phyloP scores from a whole-genome alignment of 164 flowering plant genomes.

The Saururus chinensis region DNA sequence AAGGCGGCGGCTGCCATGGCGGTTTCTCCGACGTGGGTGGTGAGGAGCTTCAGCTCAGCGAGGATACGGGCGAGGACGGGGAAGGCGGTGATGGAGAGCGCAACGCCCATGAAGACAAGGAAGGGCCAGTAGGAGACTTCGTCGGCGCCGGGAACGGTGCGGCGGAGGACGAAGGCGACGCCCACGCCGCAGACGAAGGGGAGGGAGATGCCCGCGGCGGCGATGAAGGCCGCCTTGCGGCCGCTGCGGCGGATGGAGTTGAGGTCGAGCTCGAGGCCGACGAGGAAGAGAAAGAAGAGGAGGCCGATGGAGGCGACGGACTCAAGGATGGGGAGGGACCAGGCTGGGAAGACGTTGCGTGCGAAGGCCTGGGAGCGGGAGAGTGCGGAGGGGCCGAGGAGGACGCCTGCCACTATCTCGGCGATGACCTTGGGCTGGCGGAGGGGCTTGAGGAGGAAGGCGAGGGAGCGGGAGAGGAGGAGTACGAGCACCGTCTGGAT shows the following conservation, averaged over 20 bases:
- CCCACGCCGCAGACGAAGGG: slow-evolving; percentile 23
- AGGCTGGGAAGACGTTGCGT: slow-evolving; percentile 13
- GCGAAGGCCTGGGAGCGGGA: slow-evolving; percentile 17
- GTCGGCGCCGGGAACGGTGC: slow-evolving; percentile 11
- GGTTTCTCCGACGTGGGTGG: slow-evolving; percentile 20
- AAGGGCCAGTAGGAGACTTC: slow-evolving; percentile 12
- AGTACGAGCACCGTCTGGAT: slow-evolving; percentile 49
- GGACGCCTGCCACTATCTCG: slow-evolving; percentile 52
- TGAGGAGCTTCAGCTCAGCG: slow-evolving; percentile 23
- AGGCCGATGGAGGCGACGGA: slow-evolving; percentile 28
- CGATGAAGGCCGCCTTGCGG: slow-evolving; percentile 16
- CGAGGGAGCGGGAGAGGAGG: slow-evolving; percentile 42
- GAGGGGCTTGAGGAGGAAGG: slow-evolving; percentile 65
- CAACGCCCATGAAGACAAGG: slow-evolving; percentile 27
- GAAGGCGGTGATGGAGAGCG: slow-evolving; percentile 31
- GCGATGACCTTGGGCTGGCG: slow-evolving; percentile 87
- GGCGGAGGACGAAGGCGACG: slow-evolving; percentile 15
- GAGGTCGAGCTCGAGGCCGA: slow-evolving; percentile 31
- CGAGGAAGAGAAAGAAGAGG: slow-evolving; percentile 32
- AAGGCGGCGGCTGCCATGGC: slow-evolving; percentile 30
- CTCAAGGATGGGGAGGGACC: slow-evolving; percentile 26
- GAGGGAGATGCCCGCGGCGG: slow-evolving; percentile 25
- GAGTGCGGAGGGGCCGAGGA: slow-evolving; percentile 28
- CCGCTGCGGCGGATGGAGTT: slow-evolving; percentile 18
- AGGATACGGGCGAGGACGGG: slow-evolving; percentile 31